Evolutionary conservation across 2,329 filamentous ascomycete genomes (phyloP).

Genomic region (Alternaria sp.): DNA sequence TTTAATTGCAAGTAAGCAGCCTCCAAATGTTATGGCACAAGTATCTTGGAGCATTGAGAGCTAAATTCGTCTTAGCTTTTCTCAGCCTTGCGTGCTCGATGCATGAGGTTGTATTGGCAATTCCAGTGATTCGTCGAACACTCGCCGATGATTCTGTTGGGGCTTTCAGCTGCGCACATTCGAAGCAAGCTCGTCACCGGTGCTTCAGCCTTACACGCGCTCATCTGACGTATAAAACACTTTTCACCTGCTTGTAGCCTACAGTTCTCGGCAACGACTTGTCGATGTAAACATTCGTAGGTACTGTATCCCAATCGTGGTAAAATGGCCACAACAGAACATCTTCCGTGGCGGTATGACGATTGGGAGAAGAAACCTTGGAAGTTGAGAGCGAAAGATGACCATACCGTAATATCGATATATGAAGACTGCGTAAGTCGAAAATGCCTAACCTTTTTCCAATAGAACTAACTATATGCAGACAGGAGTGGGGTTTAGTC

Average conservation of each 20-base stretch:
- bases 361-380: not conserved
- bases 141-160: not conserved
- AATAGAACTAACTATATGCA: not conserved
- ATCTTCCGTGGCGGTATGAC: not conserved
- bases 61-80: not conserved
- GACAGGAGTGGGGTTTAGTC: not conserved
- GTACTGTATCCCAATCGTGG: rapidly evolving
- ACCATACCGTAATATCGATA: not conserved
- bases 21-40: not conserved
- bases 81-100: not conserved
- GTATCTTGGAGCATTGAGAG: not conserved
- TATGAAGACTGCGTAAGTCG: not conserved
- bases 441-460: too few species aligned
- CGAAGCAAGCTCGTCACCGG: too few species aligned
- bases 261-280: too few species aligned
- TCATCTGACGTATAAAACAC: not conserved
- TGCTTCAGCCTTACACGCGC: not conserved
- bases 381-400: not conserved
- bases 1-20: not conserved
- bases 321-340: not conserved
- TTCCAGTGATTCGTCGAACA: not conserved
- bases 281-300: too few species aligned
- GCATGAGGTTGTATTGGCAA: not conserved
- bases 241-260: not conserved
- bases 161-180: not conserved